These are phyloP conservation scores for Wickerhamomyces strasburgensis DNA, from an alignment of 805 yeast genomes.

Conservation along the genomic window DNA sequence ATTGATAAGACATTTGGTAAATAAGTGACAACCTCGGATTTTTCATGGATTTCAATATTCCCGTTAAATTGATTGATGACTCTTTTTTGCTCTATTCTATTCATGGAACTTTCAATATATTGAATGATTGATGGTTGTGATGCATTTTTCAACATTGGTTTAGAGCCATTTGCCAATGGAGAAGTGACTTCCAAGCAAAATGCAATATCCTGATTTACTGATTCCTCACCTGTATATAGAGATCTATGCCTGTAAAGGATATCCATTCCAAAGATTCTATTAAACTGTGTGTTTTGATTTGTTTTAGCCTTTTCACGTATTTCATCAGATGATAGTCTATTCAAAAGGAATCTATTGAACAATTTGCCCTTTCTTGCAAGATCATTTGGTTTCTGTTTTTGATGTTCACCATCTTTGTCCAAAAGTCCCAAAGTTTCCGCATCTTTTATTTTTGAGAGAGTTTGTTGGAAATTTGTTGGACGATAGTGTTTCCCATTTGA, in stretches of 20 bases:
- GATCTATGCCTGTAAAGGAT: conserved; percentile 29
- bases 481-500: conserved; percentile 76
- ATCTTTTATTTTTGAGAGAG: conserved; percentile 42
- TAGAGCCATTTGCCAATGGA: conserved; percentile 9
- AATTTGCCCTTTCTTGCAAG: conserved; percentile 35
- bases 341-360: conserved; percentile 57
- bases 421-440: conserved; percentile 50
- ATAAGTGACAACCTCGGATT: conserved; percentile 43
- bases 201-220: conserved; percentile 4
- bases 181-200: conserved; percentile 17
- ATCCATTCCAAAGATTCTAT: conserved; percentile 36
- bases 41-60: conserved; percentile 48
- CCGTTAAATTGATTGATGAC: conserved; percentile 48
- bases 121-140: conserved; percentile 40
- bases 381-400: conserved; percentile 5
- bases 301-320: conserved; percentile 21
- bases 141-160: conserved; percentile 27
- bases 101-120: conserved; percentile 59
- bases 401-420: conserved; percentile 35
- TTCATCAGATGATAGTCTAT: conserved; percentile 49
- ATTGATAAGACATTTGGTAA: conserved; percentile 63
- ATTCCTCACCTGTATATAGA: conserved; percentile 7
- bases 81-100: conserved; percentile 42
- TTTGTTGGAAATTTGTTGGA: conserved; percentile 69
- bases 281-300: conserved; percentile 12